Conservation (phyloP, 1,284 basidiomycete genomes). For the Cryptococcus sp. region DNA sequence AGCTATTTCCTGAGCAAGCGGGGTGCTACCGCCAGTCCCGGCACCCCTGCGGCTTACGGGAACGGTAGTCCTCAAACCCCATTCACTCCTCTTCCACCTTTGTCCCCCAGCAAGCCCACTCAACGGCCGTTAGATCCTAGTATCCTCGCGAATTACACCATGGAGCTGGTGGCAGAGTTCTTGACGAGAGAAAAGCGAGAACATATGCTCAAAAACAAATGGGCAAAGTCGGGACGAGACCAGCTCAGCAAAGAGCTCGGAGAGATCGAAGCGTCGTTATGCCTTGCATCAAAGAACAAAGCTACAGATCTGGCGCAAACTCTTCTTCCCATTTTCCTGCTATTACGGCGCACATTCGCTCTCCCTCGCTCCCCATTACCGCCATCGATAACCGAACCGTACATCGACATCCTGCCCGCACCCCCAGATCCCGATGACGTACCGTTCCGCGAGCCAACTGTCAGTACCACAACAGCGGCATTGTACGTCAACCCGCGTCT, state of each 20-base stretch:
- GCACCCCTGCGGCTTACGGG: constrained; percentile 1
- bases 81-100: constrained; percentile 13
- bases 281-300: constrained; percentile 25
- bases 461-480: constrained; percentile 47
- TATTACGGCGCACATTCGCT: constrained; percentile 40
- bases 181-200: constrained; percentile 51
- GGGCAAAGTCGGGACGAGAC: constrained; percentile 49
- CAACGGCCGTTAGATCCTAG: constrained; percentile 20
- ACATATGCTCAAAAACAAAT: constrained; percentile 50
- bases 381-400: constrained; percentile 31
- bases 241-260: constrained; percentile 46
- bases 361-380: constrained; percentile 39
- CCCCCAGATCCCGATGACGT: constrained; percentile 47
- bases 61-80: constrained; percentile 21
- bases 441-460: constrained; percentile 43
- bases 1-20: constrained; percentile 15
- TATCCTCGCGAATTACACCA: constrained; percentile 40
- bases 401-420: constrained; percentile 41
- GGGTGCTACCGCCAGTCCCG: constrained; percentile 11
- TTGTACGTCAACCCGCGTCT: constrained; percentile 51
- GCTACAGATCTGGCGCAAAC: constrained; percentile 25
- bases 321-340: constrained; percentile 42
- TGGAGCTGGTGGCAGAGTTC: constrained; percentile 50
- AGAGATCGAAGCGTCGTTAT: constrained; percentile 49
- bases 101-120: constrained; percentile 6